Percentiles rank a stretch among this genome's conserved stretches.
Evolutionary conservation across 2,329 filamentous ascomycete genomes (phyloP).

Genomic region (Purpureocillium lavendulum): DNA sequence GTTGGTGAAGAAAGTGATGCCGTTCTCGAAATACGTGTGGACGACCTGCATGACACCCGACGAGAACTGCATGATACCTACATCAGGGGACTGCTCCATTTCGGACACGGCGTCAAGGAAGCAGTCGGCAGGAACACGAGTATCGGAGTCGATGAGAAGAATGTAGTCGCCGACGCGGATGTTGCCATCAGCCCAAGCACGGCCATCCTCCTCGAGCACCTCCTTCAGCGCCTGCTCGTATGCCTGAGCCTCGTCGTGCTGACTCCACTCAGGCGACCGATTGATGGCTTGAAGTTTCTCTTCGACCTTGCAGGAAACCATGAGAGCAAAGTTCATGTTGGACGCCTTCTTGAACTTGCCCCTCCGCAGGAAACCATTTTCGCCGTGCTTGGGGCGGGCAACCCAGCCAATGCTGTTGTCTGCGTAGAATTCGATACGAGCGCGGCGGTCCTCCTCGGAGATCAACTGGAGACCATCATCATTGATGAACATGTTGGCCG

Average conservation of each 20-base stretch:
- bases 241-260: conserved; percentile 57
- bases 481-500: conserved; percentile 69
- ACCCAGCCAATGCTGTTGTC: conserved; percentile 65
- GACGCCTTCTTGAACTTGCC: conserved; percentile 66
- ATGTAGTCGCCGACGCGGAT: conserved; percentile 82
- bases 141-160: conserved; percentile 66
- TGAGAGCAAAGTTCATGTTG: conserved; percentile 65
- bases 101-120: conserved; percentile 72
- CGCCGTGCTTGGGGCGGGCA: conserved; percentile 54
- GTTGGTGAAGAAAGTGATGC: conserved; percentile 65
- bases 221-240: conserved; percentile 59
- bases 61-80: conserved; percentile 71
- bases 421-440: conserved; percentile 59
- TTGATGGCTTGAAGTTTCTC: conserved; percentile 53
- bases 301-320: conserved; percentile 62
- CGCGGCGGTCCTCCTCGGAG: conserved; percentile 50
- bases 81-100: conserved; percentile 72
- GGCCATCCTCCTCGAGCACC: conserved; percentile 57
- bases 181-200: conserved; percentile 77
- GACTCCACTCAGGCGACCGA: conserved; percentile 55
- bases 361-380: conserved; percentile 52
- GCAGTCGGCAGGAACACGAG: conserved; percentile 68
- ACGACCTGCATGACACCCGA: conserved; percentile 75
- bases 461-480: conserved; percentile 67
- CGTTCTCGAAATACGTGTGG: conserved; percentile 63